Evolutionary conservation across 768 basidiomycete genomes (phyloP).

Genomic region (Royoungia palumana): DNA sequence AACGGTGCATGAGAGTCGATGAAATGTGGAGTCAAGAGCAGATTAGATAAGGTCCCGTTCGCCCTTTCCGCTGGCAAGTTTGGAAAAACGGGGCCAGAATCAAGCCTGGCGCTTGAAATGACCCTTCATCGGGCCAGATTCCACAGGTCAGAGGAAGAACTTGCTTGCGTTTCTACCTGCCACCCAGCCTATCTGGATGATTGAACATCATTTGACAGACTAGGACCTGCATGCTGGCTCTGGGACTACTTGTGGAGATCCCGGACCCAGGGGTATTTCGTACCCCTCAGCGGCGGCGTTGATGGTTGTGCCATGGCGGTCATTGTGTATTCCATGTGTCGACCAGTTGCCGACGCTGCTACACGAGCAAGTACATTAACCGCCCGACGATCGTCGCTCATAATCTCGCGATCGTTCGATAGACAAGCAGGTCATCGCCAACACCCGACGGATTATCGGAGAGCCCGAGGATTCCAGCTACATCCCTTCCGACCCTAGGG

Average conservation of each 20-base stretch:
- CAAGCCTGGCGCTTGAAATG: conserved; percentile 48
- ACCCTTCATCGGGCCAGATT: conserved; percentile 41
- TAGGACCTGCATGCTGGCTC: conserved; percentile 99
- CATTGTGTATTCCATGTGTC: conserved; percentile 96
- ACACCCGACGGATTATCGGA: conserved; percentile 86
- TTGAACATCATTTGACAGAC: conserved; percentile 40
- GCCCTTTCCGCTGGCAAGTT: conserved; percentile 75
- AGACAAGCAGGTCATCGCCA: conserved; percentile 85
- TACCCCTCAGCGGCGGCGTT: conserved; percentile 94
- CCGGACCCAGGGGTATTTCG: conserved; percentile 89
- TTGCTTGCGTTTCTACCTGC: conserved; percentile 63
- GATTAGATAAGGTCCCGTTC: conserved; percentile 50
- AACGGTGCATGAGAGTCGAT: conserved; percentile 53
- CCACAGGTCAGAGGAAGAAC: conserved; percentile 92
- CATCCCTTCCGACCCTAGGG: conserved; percentile 80
- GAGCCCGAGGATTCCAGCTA: conserved; percentile 81
- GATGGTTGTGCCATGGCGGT: conserved; percentile 97
- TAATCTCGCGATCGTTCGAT: conserved; percentile 3
- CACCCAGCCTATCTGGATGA: background rate
- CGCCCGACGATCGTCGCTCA: background rate
- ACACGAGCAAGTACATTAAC: conserved; percentile 41
- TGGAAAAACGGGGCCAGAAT: conserved; percentile 56
- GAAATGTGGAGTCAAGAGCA: background rate
- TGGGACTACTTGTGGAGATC: conserved; percentile 99
- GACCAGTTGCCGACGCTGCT: conserved; percentile 81